Percentiles rank a stretch among this genome's conserved stretches.
These are phyloP conservation scores for Venustampulla echinocandica DNA, from an alignment of 495 filamentous ascomycete genomes.

Conservation along the genomic window DNA sequence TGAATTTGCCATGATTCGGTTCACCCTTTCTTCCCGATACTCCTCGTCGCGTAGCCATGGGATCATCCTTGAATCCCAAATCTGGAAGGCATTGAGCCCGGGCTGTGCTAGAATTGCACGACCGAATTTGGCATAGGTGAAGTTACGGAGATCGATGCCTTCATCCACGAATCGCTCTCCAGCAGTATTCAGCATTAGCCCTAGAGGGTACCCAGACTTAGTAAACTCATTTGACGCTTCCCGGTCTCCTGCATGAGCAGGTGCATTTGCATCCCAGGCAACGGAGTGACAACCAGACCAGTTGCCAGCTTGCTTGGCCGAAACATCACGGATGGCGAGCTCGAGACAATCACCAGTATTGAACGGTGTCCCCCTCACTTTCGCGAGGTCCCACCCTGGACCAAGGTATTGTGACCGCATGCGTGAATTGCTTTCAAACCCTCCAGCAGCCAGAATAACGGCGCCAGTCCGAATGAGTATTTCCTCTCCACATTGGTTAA, in stretches of 20 bases:
- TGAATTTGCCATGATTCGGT: conserved; percentile 37
- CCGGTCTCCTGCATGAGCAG: conserved; percentile 40
- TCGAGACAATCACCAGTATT: conserved; percentile 48
- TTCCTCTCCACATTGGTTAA: conserved; percentile 23
- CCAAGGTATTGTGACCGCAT: conserved; percentile 50
- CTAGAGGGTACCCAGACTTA: conserved; percentile 57
- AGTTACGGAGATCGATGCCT: conserved; percentile 52
- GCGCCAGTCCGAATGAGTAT: conserved; percentile 29
- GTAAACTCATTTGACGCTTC: conserved; percentile 53
- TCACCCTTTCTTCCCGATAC: conserved; percentile 45
- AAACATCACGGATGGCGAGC: conserved; percentile 39
- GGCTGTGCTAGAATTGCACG: conserved; percentile 46
- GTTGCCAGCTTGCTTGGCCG: conserved; percentile 42
- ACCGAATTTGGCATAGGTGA: conserved; percentile 56
- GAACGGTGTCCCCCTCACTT: conserved; percentile 52
- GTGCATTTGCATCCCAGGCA: conserved; percentile 53
- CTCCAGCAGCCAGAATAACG: conserved; percentile 50
- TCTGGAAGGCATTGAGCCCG: conserved; percentile 47
- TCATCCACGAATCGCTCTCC: conserved; percentile 57
- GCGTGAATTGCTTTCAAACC: conserved; percentile 50
- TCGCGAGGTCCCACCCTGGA: conserved; percentile 50
- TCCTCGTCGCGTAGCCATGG: conserved; percentile 47
- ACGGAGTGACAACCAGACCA: conserved; percentile 55
- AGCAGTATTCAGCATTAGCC: conserved; percentile 49
- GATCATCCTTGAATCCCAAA: conserved; percentile 46